Percentiles rank a stretch among this genome's conserved stretches.
phyloP scores from a whole-genome alignment of 768 basidiomycete species.

The Lentinula raphanica region DNA sequence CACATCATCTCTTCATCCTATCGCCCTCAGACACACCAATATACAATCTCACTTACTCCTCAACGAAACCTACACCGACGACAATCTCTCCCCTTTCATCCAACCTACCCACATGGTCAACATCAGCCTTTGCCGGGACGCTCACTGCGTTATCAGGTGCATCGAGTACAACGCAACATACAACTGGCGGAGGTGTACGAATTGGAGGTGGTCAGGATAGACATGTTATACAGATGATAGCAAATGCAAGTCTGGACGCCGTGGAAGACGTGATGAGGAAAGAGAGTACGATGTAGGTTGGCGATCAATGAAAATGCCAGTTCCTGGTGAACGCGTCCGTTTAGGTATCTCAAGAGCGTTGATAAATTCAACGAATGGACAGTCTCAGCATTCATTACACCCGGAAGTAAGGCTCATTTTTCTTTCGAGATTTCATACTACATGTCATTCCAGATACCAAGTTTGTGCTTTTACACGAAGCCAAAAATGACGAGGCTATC shows the following conservation, averaged over 20 bases:
- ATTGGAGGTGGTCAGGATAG: constrained; percentile 82
- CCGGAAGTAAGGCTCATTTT: constrained; percentile 67
- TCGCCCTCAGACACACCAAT: constrained; percentile 85
- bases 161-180: constrained; percentile 67
- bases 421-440: background rate
- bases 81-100: constrained; percentile 67
- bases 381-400: constrained; percentile 92
- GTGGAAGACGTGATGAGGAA: constrained; percentile 90
- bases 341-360: constrained; percentile 90
- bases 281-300: constrained; percentile 64
- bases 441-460: constrained; percentile 69
- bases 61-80: constrained; percentile 61
- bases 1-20: constrained; percentile 80
- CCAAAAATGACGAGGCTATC: constrained; percentile 97
- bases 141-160: constrained; percentile 84
- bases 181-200: constrained; percentile 55
- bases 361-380: constrained; percentile 99
- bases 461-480: constrained; percentile 90
- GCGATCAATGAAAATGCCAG: background rate
- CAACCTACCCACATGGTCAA: constrained; percentile 86
- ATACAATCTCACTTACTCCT: constrained; percentile 79
- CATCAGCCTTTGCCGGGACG: constrained; percentile 86
- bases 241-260: constrained; percentile 91
- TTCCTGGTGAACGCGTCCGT: constrained; percentile 7
- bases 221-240: constrained; percentile 98